Evolutionary conservation across 2,329 filamentous ascomycete genomes (phyloP).

Genomic region (Aspergillus sp.): DNA sequence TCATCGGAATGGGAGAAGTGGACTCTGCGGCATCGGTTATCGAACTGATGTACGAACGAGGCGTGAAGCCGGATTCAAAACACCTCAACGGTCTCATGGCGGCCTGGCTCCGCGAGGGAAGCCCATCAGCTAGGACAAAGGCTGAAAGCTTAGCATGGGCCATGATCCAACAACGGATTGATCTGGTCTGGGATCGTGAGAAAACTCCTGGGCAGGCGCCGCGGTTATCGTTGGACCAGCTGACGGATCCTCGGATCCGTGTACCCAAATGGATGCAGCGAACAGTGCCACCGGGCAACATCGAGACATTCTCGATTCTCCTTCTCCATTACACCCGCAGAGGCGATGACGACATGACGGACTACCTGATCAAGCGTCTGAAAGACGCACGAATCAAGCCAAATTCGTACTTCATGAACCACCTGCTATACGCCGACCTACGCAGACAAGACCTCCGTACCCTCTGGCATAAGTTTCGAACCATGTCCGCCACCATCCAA

Average conservation of each 20-base stretch:
- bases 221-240: slow-evolving; percentile 21
- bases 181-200: slow-evolving; percentile 49
- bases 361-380: slow-evolving; percentile 57
- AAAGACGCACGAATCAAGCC: slow-evolving; percentile 57
- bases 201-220: slow-evolving; percentile 16
- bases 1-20: slow-evolving; percentile 65
- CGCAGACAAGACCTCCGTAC: slow-evolving; percentile 51
- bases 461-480: slow-evolving; percentile 51
- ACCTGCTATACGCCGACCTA: slow-evolving; percentile 62
- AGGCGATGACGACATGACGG: slow-evolving; percentile 51
- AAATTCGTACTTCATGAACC: slow-evolving; percentile 72
- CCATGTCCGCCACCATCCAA: slow-evolving; percentile 48
- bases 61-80: slow-evolving; percentile 61
- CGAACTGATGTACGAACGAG: slow-evolving; percentile 65
- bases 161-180: slow-evolving; percentile 65
- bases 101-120: slow-evolving; percentile 64
- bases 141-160: slow-evolving; percentile 66
- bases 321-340: slow-evolving; percentile 64
- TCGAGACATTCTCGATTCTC: slow-evolving; percentile 72
- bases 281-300: slow-evolving; percentile 53
- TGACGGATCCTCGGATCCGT: slow-evolving; percentile 22
- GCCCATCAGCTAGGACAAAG: slow-evolving; percentile 47
- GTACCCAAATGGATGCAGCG: slow-evolving; percentile 36
- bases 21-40: slow-evolving; percentile 67
- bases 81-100: slow-evolving; percentile 78